These are phyloP conservation scores for Chlorociboria aeruginascens DNA, from an alignment of 495 filamentous ascomycete genomes.

Conservation along the genomic window DNA sequence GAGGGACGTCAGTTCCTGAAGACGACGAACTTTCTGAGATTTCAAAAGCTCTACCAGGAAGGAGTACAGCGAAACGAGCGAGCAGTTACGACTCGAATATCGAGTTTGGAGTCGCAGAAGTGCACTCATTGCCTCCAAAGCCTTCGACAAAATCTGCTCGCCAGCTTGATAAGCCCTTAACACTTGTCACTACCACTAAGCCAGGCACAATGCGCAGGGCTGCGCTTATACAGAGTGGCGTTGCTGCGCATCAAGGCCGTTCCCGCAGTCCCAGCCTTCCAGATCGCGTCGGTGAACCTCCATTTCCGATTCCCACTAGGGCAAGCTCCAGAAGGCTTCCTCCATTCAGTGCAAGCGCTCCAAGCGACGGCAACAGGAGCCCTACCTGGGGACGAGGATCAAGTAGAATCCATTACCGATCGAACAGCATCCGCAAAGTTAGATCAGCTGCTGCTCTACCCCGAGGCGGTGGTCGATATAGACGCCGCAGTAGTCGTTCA, in stretches of 20 bases:
- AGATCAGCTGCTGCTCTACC: slow-evolving; percentile 68
- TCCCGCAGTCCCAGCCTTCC: slow-evolving; percentile 64
- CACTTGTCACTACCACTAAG: slow-evolving; percentile 16
- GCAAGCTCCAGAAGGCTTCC: slow-evolving; percentile 68
- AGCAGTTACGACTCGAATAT: slow-evolving; percentile 5
- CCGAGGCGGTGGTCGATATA: slow-evolving; percentile 28
- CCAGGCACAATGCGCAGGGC: slow-evolving; percentile 39
- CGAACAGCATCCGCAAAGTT: slow-evolving; percentile 61
- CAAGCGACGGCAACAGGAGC: slow-evolving; percentile 65
- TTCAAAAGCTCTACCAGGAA: slow-evolving; percentile 6
- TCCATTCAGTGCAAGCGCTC: slow-evolving; percentile 49
- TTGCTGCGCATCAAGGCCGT: slow-evolving; percentile 55
- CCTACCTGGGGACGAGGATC: slow-evolving; percentile 47
- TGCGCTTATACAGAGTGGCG: slow-evolving; percentile 68
- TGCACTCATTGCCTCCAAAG: slow-evolving; percentile 5
- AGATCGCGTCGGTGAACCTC: slow-evolving; percentile 46
- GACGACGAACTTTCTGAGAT: slow-evolving; percentile 11
- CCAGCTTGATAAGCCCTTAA: slow-evolving; percentile 20
- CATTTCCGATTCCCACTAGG: slow-evolving; percentile 83
- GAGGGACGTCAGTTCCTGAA: slow-evolving; percentile 18
- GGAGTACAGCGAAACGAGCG: slow-evolving; percentile 1
- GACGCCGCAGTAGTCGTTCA: slow-evolving; percentile 46
- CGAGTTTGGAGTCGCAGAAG: slow-evolving; percentile 9
- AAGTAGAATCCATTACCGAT: slow-evolving; percentile 29
- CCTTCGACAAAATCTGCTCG: slow-evolving; percentile 3